Conservation (phyloP, 495 filamentous ascomycete species). For the Polyplosphaeria fusca region DNA sequence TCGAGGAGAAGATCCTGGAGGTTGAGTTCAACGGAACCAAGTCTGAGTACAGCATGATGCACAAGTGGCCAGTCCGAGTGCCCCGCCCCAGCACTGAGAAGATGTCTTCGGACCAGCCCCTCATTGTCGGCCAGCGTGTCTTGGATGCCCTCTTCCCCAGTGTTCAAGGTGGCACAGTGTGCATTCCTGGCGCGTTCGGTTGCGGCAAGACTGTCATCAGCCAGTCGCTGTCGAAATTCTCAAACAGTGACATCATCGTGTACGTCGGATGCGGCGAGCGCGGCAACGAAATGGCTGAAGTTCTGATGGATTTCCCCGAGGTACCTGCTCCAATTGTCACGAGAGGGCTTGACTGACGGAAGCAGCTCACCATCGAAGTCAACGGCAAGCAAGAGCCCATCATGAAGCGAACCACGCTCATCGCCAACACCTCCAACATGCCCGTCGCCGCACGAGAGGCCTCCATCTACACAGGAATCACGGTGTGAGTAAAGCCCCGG, state of each 20-base stretch:
- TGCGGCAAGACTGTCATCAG: slow-evolving; percentile 99
- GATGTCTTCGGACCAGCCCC: slow-evolving; percentile 78
- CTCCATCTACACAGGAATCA: slow-evolving; percentile 99
- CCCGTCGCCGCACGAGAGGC: slow-evolving; percentile 97
- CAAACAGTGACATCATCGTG: slow-evolving; percentile 97
- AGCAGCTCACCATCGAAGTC: slow-evolving; percentile 78
- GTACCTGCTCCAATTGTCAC: no score
- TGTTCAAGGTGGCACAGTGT: slow-evolving; percentile 95
- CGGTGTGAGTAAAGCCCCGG: no score
- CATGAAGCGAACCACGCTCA: slow-evolving; percentile 99
- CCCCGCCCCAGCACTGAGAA: slow-evolving; percentile 88
- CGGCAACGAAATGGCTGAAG: slow-evolving; percentile 99
- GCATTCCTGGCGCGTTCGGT: slow-evolving; percentile 97
- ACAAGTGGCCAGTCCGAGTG: slow-evolving; percentile 97
- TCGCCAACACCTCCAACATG: slow-evolving; percentile 99
- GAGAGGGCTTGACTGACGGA: no score
- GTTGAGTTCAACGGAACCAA: slow-evolving; percentile 96
- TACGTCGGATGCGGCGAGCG: slow-evolving; percentile 97
- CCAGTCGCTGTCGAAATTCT: slow-evolving; percentile 98
- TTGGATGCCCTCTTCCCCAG: slow-evolving; percentile 96
- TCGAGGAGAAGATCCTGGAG: slow-evolving; percentile 91
- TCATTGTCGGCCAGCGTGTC: slow-evolving; percentile 95
- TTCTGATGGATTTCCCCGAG: slow-evolving; percentile 98
- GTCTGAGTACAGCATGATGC: slow-evolving; percentile 93
- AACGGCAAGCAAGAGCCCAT: slow-evolving; percentile 94